Percentiles rank a stretch among this genome's conserved stretches.
These are phyloP conservation scores for Comarum palustre DNA, from an alignment of 306 rosid genomes.

Conservation along the genomic window DNA sequence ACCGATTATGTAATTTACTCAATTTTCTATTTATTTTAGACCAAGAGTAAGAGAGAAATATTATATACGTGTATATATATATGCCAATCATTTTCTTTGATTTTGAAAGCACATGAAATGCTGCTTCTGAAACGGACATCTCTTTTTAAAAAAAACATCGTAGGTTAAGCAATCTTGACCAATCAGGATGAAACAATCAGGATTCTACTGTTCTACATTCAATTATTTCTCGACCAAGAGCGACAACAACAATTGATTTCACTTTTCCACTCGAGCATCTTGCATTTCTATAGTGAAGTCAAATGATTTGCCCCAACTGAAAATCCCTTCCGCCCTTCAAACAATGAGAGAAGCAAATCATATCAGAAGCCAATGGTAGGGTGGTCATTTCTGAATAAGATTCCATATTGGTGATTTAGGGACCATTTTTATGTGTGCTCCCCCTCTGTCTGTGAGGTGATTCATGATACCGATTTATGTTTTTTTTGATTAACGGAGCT, in stretches of 20 bases:
- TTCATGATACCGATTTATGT: too few relatives aligned
- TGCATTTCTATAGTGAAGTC: slow-evolving; percentile 14
- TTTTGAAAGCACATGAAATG: too few relatives aligned
- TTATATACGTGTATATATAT: too few relatives aligned
- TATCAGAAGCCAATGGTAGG: slow-evolving; percentile 26
- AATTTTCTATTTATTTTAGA: too few relatives aligned
- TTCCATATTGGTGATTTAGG: neutral
- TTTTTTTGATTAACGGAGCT: too few relatives aligned
- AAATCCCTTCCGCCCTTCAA: slow-evolving; percentile 32
- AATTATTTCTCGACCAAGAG: neutral
- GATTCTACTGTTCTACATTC: neutral
- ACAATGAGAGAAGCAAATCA: neutral
- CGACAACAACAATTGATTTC: neutral
- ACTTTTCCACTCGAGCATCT: neutral
- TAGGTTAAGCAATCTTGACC: neutral
- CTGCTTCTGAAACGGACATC: too few relatives aligned
- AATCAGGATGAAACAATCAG: neutral
- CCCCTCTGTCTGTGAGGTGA: too few relatives aligned
- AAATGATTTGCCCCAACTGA: slow-evolving; percentile 37
- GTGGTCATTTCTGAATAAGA: slow-evolving; percentile 23
- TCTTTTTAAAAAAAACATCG: too few relatives aligned
- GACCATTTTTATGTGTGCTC: neutral
- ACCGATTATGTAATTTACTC: too few relatives aligned
- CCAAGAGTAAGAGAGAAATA: too few relatives aligned
- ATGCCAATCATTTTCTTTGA: too few relatives aligned